Conservation (phyloP, 2,329 filamentous ascomycete species). For the Aspergillus arachidicola region DNA sequence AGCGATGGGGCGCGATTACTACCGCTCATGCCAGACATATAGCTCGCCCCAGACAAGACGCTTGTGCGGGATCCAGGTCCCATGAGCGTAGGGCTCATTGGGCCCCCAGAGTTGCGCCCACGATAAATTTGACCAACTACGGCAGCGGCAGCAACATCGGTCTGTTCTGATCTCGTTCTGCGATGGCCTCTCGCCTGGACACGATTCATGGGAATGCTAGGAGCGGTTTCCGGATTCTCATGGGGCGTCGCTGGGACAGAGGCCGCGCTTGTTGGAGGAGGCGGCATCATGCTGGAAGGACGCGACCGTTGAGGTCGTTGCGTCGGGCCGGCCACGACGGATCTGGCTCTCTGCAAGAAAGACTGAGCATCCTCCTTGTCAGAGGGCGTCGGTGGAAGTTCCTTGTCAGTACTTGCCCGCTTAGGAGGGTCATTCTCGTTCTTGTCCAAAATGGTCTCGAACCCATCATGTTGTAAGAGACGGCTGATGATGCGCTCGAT, state of each 20-base stretch:
- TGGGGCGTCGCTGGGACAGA: slow-evolving; percentile 37
- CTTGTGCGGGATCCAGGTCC: slow-evolving; percentile 45
- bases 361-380: slow-evolving; percentile 53
- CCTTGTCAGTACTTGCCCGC: slow-evolving; percentile 63
- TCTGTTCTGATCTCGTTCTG: slow-evolving; percentile 53
- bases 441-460: slow-evolving; percentile 88
- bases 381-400: slow-evolving; percentile 74
- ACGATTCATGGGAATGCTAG: slow-evolving; percentile 50
- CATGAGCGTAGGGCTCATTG: slow-evolving; percentile 55
- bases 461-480: slow-evolving; percentile 89
- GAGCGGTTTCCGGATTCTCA: slow-evolving; percentile 51
- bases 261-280: slow-evolving; percentile 30
- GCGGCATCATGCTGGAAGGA: slow-evolving; percentile 48
- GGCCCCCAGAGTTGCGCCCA: slow-evolving; percentile 58
- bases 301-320: slow-evolving; percentile 47
- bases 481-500: slow-evolving; percentile 99
- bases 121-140: slow-evolving; percentile 91
- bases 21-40: slow-evolving; percentile 57
- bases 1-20: slow-evolving; percentile 56
- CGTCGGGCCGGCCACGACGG: slow-evolving; percentile 54
- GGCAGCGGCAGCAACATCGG: slow-evolving; percentile 59
- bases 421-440: slow-evolving; percentile 57
- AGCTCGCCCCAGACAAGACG: slow-evolving; percentile 45
- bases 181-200: slow-evolving; percentile 46
- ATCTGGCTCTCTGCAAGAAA: slow-evolving; percentile 64